phyloP scores from a whole-genome alignment of 1,284 basidiomycete genomes.

The Heterobasidion parviporum region DNA sequence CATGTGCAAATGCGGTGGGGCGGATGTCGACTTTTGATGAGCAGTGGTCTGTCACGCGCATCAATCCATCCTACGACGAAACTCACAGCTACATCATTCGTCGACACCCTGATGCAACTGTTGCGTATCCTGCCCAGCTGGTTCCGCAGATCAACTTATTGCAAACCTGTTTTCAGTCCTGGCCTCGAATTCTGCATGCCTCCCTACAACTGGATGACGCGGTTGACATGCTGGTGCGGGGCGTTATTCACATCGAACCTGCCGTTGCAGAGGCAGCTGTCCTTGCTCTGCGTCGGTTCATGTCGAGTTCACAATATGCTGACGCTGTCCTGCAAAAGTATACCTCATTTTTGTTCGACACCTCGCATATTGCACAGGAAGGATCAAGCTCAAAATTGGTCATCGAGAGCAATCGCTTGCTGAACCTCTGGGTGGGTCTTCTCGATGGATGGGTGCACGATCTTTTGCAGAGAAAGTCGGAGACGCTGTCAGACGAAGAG shows the following conservation, averaged over 20 bases:
- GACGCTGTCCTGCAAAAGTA: conserved; percentile 63
- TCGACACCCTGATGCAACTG: conserved; percentile 61
- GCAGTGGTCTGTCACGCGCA: conserved; percentile 57
- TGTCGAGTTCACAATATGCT: conserved; percentile 52
- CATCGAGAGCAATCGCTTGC: conserved; percentile 55
- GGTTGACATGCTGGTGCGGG: conserved; percentile 76
- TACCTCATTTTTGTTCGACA: conserved; percentile 73
- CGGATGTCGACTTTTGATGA: conserved; percentile 82
- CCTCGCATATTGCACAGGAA: conserved; percentile 61
- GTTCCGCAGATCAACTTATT: conserved; percentile 68
- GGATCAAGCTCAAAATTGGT: conserved; percentile 53
- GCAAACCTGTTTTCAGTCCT: conserved; percentile 74
- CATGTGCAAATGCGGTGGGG: conserved; percentile 66
- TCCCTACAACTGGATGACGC: conserved; percentile 52
- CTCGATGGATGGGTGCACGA: conserved; percentile 63
- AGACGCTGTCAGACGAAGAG: conserved; percentile 32
- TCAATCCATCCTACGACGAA: conserved; percentile 64
- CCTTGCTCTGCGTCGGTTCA: conserved; percentile 67
- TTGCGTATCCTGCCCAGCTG: conserved; percentile 64
- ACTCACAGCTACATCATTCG: conserved; percentile 54
- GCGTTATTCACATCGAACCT: conserved; percentile 81
- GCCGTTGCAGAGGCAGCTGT: conserved; percentile 62
- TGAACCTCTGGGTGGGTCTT: conserved; percentile 70
- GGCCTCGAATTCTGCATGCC: conserved; percentile 74
- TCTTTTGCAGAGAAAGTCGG: conserved; percentile 33